Evolutionary conservation across 164 flowering plant genomes (phyloP).

Genomic region (Hamamelis virginiana): DNA sequence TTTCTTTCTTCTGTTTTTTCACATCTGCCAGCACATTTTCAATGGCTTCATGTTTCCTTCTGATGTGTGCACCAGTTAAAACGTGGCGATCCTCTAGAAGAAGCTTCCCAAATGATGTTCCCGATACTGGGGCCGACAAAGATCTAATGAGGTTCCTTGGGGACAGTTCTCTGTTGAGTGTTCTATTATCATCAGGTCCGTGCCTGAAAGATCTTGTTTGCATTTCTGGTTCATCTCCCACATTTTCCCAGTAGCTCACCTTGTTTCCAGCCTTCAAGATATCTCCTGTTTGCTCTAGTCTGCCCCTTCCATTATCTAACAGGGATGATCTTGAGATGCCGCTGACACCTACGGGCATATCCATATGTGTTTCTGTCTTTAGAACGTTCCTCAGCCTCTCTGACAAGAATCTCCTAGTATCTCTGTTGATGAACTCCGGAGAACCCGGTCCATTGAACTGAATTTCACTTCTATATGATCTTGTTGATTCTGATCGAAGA

Average conservation of each 20-base stretch:
- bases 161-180: slow-evolving; percentile 44
- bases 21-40: slow-evolving; percentile 40
- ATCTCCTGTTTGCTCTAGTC: slow-evolving; percentile 28
- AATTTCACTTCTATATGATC: slow-evolving; percentile 68
- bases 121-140: slow-evolving; percentile 91
- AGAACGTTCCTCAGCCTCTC: slow-evolving; percentile 73
- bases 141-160: slow-evolving; percentile 85
- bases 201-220: slow-evolving; percentile 69
- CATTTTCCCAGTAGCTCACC: slow-evolving; percentile 27
- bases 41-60: slow-evolving; percentile 78
- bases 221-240: slow-evolving; percentile 38
- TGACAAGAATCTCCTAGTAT: slow-evolving; percentile 65
- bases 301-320: slow-evolving; percentile 25
- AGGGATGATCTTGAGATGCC: slow-evolving; percentile 36
- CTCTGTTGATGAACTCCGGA: slow-evolving; percentile 65
- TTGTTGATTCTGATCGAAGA: slow-evolving; percentile 73
- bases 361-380: slow-evolving; percentile 37
- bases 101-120: slow-evolving; percentile 91
- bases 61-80: slow-evolving; percentile 76
- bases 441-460: slow-evolving; percentile 53
- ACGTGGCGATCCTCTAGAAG: slow-evolving; percentile 86
- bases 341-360: slow-evolving; percentile 15
- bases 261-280: slow-evolving; percentile 21
- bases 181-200: slow-evolving; percentile 33
- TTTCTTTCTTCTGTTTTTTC: slow-evolving; percentile 61